Evolutionary conservation across 495 filamentous ascomycete species (phyloP).

Genomic region (Xylaria nigripes): DNA sequence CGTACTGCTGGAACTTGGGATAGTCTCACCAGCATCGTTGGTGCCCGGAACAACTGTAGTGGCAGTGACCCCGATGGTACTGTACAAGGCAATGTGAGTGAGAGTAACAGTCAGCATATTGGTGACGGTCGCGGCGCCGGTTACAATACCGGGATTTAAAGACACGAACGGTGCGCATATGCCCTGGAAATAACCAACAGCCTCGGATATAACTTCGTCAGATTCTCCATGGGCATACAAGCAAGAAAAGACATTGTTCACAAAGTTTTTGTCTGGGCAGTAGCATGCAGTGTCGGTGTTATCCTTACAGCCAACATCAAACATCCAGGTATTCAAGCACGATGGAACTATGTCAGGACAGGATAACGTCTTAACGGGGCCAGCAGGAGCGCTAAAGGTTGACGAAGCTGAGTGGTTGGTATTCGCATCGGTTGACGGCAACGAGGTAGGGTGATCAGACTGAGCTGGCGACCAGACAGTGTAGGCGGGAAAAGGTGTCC

Average conservation of each 20-base stretch:
- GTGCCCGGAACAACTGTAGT: constrained; percentile 48
- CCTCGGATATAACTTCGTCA: constrained; percentile 56
- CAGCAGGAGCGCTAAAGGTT: constrained; percentile 30
- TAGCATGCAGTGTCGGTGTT: constrained; percentile 81
- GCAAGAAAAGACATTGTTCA: constrained; percentile 73
- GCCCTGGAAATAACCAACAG: constrained; percentile 79
- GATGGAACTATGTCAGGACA: constrained; percentile 73
- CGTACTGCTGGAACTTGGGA: constrained; percentile 48
- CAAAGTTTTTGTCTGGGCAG: constrained; percentile 72
- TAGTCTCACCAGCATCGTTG: constrained; percentile 37
- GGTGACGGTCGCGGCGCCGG: constrained; percentile 48
- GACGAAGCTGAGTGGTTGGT: constrained; percentile 23
- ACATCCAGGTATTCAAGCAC: constrained; percentile 92
- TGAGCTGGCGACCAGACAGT: not conserved
- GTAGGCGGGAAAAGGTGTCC: constrained; percentile 9
- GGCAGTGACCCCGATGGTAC: constrained; percentile 50
- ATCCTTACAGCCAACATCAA: constrained; percentile 63
- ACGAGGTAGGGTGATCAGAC: not conserved
- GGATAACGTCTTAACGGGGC: constrained; percentile 33
- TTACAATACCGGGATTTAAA: constrained; percentile 78
- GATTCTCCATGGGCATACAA: constrained; percentile 66
- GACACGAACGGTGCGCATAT: constrained; percentile 73
- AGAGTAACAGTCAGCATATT: constrained; percentile 49
- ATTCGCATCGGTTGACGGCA: not conserved
- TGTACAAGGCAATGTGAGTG: constrained; percentile 39